A percentile compares a stretch with the other conserved stretches of the same genome.
Evolutionary conservation across 2,329 filamentous ascomycete species (phyloP).

Genomic region (Ophiostoma himal-ulmi): DNA sequence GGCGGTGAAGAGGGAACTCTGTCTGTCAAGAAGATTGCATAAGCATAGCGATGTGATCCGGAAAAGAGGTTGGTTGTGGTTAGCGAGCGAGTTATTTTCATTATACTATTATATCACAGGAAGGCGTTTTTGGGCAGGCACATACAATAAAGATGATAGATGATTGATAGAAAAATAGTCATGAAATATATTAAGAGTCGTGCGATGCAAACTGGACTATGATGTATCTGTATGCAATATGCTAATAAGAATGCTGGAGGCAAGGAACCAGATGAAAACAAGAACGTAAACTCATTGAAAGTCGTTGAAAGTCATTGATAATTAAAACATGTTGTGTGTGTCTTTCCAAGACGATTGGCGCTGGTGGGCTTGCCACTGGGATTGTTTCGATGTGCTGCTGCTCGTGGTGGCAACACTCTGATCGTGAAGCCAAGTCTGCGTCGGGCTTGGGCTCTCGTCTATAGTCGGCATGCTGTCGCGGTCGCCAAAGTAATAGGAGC

Average conservation of each 20-base stretch:
- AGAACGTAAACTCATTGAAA: not conserved
- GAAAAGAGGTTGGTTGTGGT: not conserved
- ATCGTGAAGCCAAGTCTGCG: not conserved
- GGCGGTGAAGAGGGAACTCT: constrained; percentile 44
- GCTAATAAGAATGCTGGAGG: not conserved
- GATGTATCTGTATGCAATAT: not conserved
- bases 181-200: not conserved
- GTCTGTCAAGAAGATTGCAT: constrained; percentile 47
- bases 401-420: not conserved
- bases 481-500: constrained; percentile 23
- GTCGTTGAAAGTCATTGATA: not conserved
- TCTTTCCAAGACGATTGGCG: not conserved
- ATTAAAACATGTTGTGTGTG: not conserved
- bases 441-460: not conserved
- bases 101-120: not conserved
- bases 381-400: not conserved
- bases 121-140: constrained; percentile 1
- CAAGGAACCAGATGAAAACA: not conserved
- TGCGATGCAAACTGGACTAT: not conserved
- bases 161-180: not conserved
- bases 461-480: not conserved
- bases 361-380: not conserved
- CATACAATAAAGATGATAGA: not conserved
- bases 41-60: not conserved
- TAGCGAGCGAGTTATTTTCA: not conserved